These are phyloP conservation scores for Trichoderma gamsii DNA, from an alignment of 495 filamentous ascomycete species.

Conservation along the genomic window DNA sequence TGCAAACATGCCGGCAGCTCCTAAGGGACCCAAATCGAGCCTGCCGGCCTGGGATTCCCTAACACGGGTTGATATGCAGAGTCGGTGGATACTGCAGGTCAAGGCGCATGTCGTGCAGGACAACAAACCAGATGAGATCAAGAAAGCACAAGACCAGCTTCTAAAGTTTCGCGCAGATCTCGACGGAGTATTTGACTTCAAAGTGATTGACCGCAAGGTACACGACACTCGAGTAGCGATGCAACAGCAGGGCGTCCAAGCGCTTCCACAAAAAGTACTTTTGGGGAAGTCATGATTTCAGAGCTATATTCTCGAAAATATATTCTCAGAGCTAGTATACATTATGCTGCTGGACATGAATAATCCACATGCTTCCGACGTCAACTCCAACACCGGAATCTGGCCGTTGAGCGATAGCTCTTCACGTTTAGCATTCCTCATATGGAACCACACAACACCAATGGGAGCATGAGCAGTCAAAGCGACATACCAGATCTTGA, in stretches of 20 bases:
- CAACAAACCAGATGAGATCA: slow-evolving; percentile 35
- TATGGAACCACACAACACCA: too few relatives aligned
- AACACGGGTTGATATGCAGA: slow-evolving; percentile 25
- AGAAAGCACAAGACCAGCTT: slow-evolving; percentile 34
- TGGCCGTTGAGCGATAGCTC: too few relatives aligned
- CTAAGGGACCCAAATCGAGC: slow-evolving; percentile 15
- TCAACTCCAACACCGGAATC: too few relatives aligned
- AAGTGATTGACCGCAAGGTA: slow-evolving; percentile 34
- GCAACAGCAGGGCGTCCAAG: slow-evolving; percentile 14
- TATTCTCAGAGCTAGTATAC: neutral
- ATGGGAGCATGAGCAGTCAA: too few relatives aligned
- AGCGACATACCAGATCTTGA: too few relatives aligned
- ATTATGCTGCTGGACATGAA: neutral
- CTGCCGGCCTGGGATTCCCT: slow-evolving; percentile 21
- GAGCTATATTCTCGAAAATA: neutral
- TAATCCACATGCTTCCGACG: neutral
- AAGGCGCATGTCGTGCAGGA: slow-evolving; percentile 35
- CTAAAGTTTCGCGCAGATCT: slow-evolving; percentile 29
- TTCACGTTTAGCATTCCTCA: too few relatives aligned
- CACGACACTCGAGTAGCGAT: slow-evolving; percentile 29
- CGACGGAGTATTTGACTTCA: slow-evolving; percentile 40
- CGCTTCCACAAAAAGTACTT: slow-evolving; percentile 14
- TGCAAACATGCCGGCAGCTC: too few relatives aligned
- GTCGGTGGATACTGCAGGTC: slow-evolving; percentile 37
- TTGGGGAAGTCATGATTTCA: slow-evolving; percentile 10